Percentiles rank a stretch among this genome's conserved stretches.
Conservation (phyloP, 2,329 filamentous ascomycete genomes). For the Clonostachys solani region DNA sequence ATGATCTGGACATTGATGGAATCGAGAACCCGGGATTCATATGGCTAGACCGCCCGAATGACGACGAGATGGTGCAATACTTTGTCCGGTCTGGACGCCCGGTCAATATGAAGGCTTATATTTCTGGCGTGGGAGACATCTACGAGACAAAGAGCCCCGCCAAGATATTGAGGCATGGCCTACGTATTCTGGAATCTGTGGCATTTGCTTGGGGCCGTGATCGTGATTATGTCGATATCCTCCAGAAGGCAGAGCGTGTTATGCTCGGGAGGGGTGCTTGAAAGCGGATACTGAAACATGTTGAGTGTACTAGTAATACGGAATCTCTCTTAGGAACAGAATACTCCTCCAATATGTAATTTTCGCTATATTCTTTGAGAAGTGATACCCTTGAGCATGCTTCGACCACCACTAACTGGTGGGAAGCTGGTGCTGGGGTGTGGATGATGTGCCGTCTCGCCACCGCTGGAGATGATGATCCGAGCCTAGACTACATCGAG, state of each 20-base stretch:
- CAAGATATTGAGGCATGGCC: slow-evolving; percentile 11
- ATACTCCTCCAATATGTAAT: no score
- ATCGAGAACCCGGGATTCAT: slow-evolving; percentile 33
- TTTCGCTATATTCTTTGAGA: no score
- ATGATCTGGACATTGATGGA: no score
- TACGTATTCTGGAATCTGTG: slow-evolving; percentile 8
- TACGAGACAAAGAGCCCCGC: slow-evolving; percentile 9
- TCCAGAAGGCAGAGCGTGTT: not conserved
- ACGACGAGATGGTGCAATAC: slow-evolving; percentile 51
- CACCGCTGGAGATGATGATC: no score
- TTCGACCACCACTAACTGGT: no score
- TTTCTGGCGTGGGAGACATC: slow-evolving; percentile 46
- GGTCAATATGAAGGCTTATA: slow-evolving; percentile 38
- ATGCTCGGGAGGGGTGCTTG: not conserved
- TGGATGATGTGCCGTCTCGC: no score
- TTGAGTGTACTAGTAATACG: no score
- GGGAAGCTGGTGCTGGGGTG: no score
- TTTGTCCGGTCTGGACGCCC: slow-evolving; percentile 40
- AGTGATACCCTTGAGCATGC: no score
- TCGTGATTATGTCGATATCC: not conserved
- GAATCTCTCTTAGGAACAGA: no score
- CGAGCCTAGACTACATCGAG: no score
- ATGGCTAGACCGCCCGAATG: slow-evolving; percentile 46
- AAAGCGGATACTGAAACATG: no score
- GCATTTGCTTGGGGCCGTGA: slow-evolving; percentile 10